Conservation (phyloP, 1,284 basidiomycete species). For the Leccinum ambiguum region DNA sequence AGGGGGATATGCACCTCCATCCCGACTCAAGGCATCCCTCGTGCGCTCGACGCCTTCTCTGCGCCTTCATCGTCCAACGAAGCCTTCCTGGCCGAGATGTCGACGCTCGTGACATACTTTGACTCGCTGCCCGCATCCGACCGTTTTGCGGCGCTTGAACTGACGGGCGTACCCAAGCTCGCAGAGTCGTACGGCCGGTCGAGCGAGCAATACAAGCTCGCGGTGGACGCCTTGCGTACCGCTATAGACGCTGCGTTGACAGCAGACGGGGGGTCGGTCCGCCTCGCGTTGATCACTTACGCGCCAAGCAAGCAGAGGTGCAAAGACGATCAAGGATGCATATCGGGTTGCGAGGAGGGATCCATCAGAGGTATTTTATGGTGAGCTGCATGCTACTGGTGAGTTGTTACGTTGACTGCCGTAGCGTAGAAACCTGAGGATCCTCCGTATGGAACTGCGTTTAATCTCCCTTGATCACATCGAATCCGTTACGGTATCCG, state of each 20-base stretch:
- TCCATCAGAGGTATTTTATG: too few species aligned
- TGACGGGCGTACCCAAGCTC: too few species aligned
- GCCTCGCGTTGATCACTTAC: conserved; percentile 55
- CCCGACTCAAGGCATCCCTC: conserved; percentile 31
- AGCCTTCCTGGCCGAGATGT: conserved; percentile 42
- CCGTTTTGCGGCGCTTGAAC: conserved; percentile 55
- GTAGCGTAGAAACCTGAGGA: conserved; percentile 17
- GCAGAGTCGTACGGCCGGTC: conserved; percentile 34
- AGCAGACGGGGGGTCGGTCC: conserved; percentile 31
- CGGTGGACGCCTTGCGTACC: conserved; percentile 42
- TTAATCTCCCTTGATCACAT: conserved; percentile 24
- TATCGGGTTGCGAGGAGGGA: too few species aligned
- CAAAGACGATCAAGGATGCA: too few species aligned
- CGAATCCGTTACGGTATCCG: conserved; percentile 14
- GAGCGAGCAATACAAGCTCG: conserved; percentile 55
- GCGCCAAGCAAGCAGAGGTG: conserved; percentile 28
- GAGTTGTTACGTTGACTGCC: too few species aligned
- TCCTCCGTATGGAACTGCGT: conserved; percentile 30
- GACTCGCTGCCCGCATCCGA: conserved; percentile 38
- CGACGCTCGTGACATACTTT: conserved; percentile 49
- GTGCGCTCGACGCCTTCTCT: conserved; percentile 44
- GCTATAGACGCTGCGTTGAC: conserved; percentile 35
- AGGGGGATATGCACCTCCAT: conserved; percentile 14
- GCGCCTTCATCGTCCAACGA: conserved; percentile 38
- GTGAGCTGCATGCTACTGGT: too few species aligned